phyloP scores from a whole-genome alignment of 2,329 filamentous ascomycete species.

The Fusarium irregulare region DNA sequence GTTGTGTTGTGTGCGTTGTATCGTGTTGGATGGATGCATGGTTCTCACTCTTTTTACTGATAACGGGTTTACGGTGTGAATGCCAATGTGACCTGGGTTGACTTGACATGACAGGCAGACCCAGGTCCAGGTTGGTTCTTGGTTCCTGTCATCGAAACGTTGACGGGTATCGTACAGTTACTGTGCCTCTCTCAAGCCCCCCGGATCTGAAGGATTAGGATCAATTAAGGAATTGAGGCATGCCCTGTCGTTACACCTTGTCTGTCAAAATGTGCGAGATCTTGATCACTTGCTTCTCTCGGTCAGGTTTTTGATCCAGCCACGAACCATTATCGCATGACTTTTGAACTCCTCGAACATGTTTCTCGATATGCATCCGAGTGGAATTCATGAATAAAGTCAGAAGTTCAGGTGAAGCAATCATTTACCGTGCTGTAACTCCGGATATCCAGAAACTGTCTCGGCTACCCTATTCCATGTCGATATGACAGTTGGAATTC shows the following conservation, averaged over 20 bases:
- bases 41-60: slow-evolving; percentile 14
- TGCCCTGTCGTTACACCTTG: background rate
- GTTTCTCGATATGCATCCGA: slow-evolving; percentile 5
- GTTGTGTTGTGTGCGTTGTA: background rate
- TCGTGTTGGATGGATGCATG: slow-evolving; percentile 35
- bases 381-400: slow-evolving; percentile 3
- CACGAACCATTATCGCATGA: slow-evolving; percentile 25
- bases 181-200: slow-evolving; percentile 5
- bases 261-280: slow-evolving; percentile 1
- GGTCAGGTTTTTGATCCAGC: slow-evolving; percentile 1
- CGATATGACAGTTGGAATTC: slow-evolving; percentile 19
- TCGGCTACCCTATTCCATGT: slow-evolving; percentile 37
- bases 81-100: slow-evolving; percentile 10
- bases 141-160: slow-evolving; percentile 21
- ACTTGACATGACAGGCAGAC: background rate
- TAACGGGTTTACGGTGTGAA: slow-evolving; percentile 27
- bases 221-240: slow-evolving; percentile 5
- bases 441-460: background rate
- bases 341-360: slow-evolving; percentile 1
- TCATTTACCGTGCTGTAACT: background rate
- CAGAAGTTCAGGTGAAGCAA: slow-evolving; percentile 9
- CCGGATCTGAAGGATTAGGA: slow-evolving; percentile 8
- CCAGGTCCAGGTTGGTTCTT: background rate
- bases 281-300: slow-evolving; percentile 12
- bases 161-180: slow-evolving; percentile 24